A percentile compares a stretch with the other conserved stretches of the same genome.
These are phyloP conservation scores for Hemisphaericaspora nanyangensis DNA, from an alignment of 805 yeast genomes.

Conservation along the genomic window DNA sequence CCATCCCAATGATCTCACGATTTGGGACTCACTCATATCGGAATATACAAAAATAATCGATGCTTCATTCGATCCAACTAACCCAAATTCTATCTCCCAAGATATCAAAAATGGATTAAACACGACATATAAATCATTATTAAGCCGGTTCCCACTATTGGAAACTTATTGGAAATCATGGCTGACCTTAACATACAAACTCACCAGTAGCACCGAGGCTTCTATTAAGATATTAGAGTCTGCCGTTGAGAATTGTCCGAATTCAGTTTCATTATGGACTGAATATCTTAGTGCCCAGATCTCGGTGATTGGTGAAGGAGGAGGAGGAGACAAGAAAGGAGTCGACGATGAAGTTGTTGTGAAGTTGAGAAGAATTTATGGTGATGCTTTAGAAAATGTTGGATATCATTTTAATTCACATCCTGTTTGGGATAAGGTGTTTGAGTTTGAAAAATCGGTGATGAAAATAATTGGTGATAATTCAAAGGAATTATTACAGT, in stretches of 20 bases:
- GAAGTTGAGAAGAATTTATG: slow-evolving; percentile 39
- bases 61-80: slow-evolving; percentile 8
- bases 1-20: slow-evolving; percentile 31
- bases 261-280: slow-evolving; percentile 63
- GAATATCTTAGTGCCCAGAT: slow-evolving; percentile 57
- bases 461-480: slow-evolving; percentile 20
- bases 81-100: slow-evolving; percentile 8
- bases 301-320: slow-evolving; percentile 16
- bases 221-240: slow-evolving; percentile 44
- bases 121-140: slow-evolving; percentile 25
- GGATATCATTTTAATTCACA: slow-evolving; percentile 79
- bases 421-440: slow-evolving; percentile 74
- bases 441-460: slow-evolving; percentile 57
- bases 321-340: background rate
- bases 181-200: slow-evolving; percentile 50
- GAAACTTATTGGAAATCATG: slow-evolving; percentile 64
- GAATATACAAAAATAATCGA: slow-evolving; percentile 20
- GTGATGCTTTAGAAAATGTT: slow-evolving; percentile 44
- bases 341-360: background rate
- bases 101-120: slow-evolving; percentile 17
- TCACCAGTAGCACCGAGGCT: slow-evolving; percentile 46
- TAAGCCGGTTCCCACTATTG: slow-evolving; percentile 56
- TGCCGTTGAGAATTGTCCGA: slow-evolving; percentile 50
- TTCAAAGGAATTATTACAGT: slow-evolving; percentile 32
- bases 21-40: slow-evolving; percentile 39